Evolutionary conservation across 2,329 filamentous ascomycete species (phyloP).

Genomic region (Teratosphaeriaceae sp.): DNA sequence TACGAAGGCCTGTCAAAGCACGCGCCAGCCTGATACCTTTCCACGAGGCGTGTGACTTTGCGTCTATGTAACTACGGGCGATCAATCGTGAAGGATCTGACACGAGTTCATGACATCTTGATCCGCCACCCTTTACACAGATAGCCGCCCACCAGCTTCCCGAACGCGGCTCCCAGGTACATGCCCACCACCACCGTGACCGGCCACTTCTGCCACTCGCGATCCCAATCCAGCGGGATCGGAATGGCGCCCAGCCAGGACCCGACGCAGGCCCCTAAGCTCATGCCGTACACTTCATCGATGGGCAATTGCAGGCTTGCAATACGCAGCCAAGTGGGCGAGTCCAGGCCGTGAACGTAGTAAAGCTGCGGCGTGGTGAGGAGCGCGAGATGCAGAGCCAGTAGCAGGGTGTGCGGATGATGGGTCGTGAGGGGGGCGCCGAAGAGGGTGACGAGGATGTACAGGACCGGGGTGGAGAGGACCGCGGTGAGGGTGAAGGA

Average conservation of each 20-base stretch:
- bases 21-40: no score
- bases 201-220: conserved; percentile 98
- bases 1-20: not conserved
- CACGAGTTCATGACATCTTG: conserved; percentile 25
- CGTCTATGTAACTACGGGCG: no score
- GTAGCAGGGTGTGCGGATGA: conserved; percentile 68
- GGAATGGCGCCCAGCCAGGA: conserved; percentile 93
- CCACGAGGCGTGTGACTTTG: no score
- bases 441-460: conserved; percentile 70
- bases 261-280: conserved; percentile 70
- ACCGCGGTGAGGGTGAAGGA: conserved; percentile 55
- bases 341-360: conserved; percentile 77
- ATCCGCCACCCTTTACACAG: conserved; percentile 41
- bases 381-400: conserved; percentile 73
- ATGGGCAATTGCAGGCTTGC: conserved; percentile 64
- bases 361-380: conserved; percentile 73
- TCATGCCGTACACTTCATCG: conserved; percentile 77
- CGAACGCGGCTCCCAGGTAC: conserved; percentile 70
- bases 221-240: conserved; percentile 95
- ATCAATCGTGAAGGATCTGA: no score
- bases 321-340: conserved; percentile 60
- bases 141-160: conserved; percentile 54
- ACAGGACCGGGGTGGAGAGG: conserved; percentile 51
- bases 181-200: conserved; percentile 81
- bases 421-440: conserved; percentile 86